Evolutionary conservation across 345 rosid genomes (phyloP).

Genomic region (Lumnitzera littorea): DNA sequence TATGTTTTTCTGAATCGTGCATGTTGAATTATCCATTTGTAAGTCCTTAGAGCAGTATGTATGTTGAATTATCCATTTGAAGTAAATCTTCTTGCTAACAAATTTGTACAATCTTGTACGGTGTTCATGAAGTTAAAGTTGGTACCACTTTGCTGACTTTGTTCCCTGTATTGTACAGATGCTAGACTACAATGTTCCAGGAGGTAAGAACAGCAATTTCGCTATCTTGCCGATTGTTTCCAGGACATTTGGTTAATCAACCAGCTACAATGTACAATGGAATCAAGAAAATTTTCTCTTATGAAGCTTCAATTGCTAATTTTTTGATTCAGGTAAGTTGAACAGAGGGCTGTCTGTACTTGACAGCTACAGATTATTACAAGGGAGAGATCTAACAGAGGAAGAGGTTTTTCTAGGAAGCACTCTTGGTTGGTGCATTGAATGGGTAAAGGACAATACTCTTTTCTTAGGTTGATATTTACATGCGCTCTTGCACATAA

Average conservation of each 20-base stretch:
- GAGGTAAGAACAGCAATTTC: constrained; percentile 42
- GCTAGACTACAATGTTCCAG: constrained; percentile 87
- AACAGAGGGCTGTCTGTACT: constrained; percentile 91
- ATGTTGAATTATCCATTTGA: too few species aligned
- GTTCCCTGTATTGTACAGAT: constrained; percentile 43
- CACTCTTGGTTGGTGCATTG: constrained; percentile 86
- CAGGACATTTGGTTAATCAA: not conserved
- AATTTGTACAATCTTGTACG: too few species aligned
- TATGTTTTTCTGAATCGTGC: too few species aligned
- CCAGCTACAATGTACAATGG: not conserved
- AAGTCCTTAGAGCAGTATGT: too few species aligned
- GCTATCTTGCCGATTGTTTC: not conserved
- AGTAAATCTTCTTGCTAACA: too few species aligned
- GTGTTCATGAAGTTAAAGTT: too few species aligned
- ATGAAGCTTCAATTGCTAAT: not conserved
- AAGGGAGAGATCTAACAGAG: constrained; percentile 54
- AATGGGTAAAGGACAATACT: constrained; percentile 49
- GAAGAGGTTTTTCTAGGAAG: constrained; percentile 60
- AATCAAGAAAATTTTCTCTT: not conserved
- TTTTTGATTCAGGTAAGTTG: constrained; percentile 56
- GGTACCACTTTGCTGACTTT: constrained; percentile 1
- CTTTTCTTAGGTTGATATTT: not conserved
- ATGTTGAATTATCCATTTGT: too few species aligned
- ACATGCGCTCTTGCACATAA: not conserved
- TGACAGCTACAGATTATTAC: constrained; percentile 64